Evolutionary conservation across 352 stramenopile species (phyloP), one percentile per base, ranked within the genome.

Genomic region (Phytopythium litorale): DNA sequence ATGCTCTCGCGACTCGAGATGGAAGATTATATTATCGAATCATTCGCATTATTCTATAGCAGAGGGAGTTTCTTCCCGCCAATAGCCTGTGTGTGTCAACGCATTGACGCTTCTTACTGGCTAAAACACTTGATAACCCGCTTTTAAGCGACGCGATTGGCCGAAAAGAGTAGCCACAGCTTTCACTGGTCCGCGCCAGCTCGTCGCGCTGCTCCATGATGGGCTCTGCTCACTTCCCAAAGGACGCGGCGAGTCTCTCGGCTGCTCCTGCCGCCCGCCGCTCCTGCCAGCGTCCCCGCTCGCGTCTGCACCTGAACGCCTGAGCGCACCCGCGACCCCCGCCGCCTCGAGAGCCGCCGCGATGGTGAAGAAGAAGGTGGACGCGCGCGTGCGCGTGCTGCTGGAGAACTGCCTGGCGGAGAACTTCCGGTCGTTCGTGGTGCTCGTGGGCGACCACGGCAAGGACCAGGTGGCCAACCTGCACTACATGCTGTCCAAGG

Each of bases 281-380:
- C 38, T 43, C 37, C 38, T 46, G 60, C 16, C 37, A 15, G 46
- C 23, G 21, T 7, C n/a, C n/a, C n/a, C n/a, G n/a, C n/a, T n/a
- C n/a, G n/a, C n/a, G n/a, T n/a, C n/a, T n/a, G n/a, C n/a, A n/a
- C n/a, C n/a, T n/a, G n/a, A n/a, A n/a, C n/a, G n/a, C n/a, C n/a
- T n/a, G n/a, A n/a, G n/a, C n/a, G n/a, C n/a, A n/a, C n/a, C n/a
- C n/a, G n/a, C n/a, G n/a, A n/a, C n/a, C n/a, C n/a, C n/a, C n/a
- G n/a, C n/a, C n/a, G n/a, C n/a, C n/a, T n/a, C n/a, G n/a, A 32
- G 28, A 32, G 7, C 33, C 57, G 18, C 37, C 37, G 48, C 56
- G 15, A 99, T 99, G 97, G 97, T 99, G 42, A 97, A 98, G 72
- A 99, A 99, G 83, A 98, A 99, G 76, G 91, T 99, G 55, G 98